phyloP scores from a whole-genome alignment of 2,329 filamentous ascomycete species.

The Cladosporium sp. region DNA sequence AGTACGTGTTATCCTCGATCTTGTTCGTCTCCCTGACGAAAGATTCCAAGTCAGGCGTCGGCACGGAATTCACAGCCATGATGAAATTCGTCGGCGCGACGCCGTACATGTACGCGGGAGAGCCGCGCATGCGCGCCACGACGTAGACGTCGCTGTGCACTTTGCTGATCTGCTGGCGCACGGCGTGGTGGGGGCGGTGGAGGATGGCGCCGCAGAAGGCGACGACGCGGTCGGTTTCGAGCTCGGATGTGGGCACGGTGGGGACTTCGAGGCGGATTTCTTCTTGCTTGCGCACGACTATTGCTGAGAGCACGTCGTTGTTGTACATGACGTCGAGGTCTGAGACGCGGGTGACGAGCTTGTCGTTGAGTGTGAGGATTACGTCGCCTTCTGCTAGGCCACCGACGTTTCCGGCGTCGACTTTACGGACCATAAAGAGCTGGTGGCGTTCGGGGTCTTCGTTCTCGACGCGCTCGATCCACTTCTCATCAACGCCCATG shows the following conservation, averaged over 20 bases:
- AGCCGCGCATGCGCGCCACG: constrained; percentile 77
- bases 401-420: constrained; percentile 60
- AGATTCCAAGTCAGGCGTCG: constrained; percentile 74
- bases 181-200: constrained; percentile 91
- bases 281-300: constrained; percentile 80
- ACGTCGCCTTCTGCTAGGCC: constrained; percentile 86
- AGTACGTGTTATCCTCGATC: constrained; percentile 97
- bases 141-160: constrained; percentile 97
- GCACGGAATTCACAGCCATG: constrained; percentile 86
- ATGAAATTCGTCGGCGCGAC: constrained; percentile 97
- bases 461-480: constrained; percentile 85
- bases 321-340: constrained; percentile 97
- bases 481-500: constrained; percentile 94
- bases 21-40: constrained; percentile 82
- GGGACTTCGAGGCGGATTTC: constrained; percentile 73
- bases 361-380: constrained; percentile 82
- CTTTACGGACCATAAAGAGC: constrained; percentile 97
- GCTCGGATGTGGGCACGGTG: constrained; percentile 81
- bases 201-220: constrained; percentile 94
- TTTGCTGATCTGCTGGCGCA: constrained; percentile 95
- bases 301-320: constrained; percentile 74
- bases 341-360: constrained; percentile 87
- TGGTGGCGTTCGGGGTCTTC: constrained; percentile 92
- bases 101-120: constrained; percentile 82
- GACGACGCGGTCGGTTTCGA: constrained; percentile 88